phyloP scores from a whole-genome alignment of 495 filamentous ascomycete genomes.

The Podospora pseudopauciseta region DNA sequence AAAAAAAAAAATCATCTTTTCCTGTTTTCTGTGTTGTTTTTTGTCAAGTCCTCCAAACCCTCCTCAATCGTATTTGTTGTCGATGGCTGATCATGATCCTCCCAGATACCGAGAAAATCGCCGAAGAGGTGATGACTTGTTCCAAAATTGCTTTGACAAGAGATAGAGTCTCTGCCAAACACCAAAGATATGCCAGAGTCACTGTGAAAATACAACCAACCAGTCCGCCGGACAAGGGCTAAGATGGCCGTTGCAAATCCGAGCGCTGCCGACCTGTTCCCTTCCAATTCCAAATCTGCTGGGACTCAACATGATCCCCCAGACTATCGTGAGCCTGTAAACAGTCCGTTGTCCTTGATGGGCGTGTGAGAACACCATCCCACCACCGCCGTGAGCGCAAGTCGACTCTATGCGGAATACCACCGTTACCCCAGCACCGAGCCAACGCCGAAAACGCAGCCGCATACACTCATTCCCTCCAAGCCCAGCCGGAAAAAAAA shows the following conservation, averaged over 20 bases:
- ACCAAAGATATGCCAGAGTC: slow-evolving; percentile 1
- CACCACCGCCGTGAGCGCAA: neutral
- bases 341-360: neutral
- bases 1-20: neutral
- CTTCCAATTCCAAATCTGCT: neutral
- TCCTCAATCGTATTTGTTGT: neutral
- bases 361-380: neutral
- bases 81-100: neutral
- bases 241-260: slow-evolving; percentile 5
- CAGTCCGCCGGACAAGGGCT: slow-evolving; percentile 27
- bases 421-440: neutral
- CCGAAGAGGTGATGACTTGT: neutral
- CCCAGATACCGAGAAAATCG: neutral
- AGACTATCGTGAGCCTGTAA: neutral
- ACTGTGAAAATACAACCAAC: neutral
- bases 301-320: neutral
- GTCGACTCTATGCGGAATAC: neutral
- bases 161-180: neutral
- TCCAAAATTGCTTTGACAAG: slow-evolving; percentile 2
- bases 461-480: neutral
- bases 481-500: neutral
- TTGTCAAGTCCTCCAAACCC: neutral
- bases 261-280: neutral
- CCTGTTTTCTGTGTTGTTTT: neutral
- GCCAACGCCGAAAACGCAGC: neutral